Conservation (phyloP, 2,329 filamentous ascomycete species). For the Alternaria gaisen region DNA sequence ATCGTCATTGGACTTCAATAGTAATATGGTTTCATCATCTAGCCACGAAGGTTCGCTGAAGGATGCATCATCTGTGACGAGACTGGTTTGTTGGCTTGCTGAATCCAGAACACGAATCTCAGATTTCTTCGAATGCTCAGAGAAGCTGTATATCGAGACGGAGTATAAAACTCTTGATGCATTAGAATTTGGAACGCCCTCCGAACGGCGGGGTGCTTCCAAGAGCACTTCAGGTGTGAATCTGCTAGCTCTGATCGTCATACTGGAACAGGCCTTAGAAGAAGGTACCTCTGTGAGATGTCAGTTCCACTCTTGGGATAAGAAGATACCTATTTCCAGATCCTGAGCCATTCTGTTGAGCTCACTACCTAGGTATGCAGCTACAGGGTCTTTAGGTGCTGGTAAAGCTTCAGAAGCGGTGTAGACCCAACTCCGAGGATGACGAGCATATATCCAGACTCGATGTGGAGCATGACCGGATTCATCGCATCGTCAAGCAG, state of each 20-base stretch:
- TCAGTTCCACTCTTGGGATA: neutral
- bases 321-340: too few relatives aligned
- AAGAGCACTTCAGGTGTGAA: slow-evolving; percentile 82
- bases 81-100: slow-evolving; percentile 68
- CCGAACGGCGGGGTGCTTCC: slow-evolving; percentile 75
- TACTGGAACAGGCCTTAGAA: slow-evolving; percentile 46
- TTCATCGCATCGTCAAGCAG: neutral
- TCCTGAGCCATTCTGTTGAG: neutral
- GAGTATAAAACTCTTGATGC: slow-evolving; percentile 73
- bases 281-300: neutral
- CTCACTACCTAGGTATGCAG: neutral
- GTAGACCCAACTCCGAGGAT: neutral
- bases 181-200: slow-evolving; percentile 73
- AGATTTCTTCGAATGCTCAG: slow-evolving; percentile 71
- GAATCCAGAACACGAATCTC: slow-evolving; percentile 78
- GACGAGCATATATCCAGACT: neutral
- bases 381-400: neutral
- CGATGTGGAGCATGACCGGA: neutral
- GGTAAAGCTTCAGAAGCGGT: neutral
- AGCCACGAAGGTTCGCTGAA: slow-evolving; percentile 82
- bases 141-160: slow-evolving; percentile 81
- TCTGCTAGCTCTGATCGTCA: slow-evolving; percentile 75
- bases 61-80: slow-evolving; percentile 70
- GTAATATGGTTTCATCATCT: slow-evolving; percentile 70
- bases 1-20: slow-evolving; percentile 56